Evolutionary conservation across 176 grass and related monocot genomes (phyloP).

Genomic region (Tillandsia fasciculata): DNA sequence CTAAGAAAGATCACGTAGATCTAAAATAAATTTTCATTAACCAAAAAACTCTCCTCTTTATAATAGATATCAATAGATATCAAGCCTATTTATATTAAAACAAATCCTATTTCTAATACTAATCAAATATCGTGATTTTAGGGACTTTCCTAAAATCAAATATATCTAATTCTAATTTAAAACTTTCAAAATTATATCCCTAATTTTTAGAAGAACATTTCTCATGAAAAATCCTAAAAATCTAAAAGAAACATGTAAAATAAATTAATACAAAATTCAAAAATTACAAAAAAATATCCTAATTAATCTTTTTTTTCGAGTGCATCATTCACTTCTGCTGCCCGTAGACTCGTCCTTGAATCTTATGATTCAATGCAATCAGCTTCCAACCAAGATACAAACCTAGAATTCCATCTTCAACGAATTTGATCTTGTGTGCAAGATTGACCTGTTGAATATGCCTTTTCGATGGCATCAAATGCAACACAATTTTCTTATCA

Average conservation of each 20-base stretch:
- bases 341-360: neutral
- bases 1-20: too few relatives aligned
- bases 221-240: too few relatives aligned
- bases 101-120: too few relatives aligned
- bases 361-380: neutral
- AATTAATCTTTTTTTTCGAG: neutral
- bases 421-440: neutral
- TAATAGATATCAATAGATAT: too few relatives aligned
- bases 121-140: too few relatives aligned
- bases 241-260: neutral
- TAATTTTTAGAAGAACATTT: too few relatives aligned
- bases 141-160: too few relatives aligned
- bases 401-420: neutral
- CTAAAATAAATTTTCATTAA: too few relatives aligned
- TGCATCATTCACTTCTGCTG: neutral
- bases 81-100: too few relatives aligned
- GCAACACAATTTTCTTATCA: neutral
- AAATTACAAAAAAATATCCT: neutral
- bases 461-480: neutral
- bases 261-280: conserved; percentile 1
- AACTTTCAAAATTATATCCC: too few relatives aligned
- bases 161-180: too few relatives aligned
- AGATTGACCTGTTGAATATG: neutral
- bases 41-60: too few relatives aligned
- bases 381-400: neutral